A percentile compares a stretch with the other conserved stretches of the same genome.
phyloP scores from a whole-genome alignment of 2,329 filamentous ascomycete species.

The Trichoderma sp. region DNA sequence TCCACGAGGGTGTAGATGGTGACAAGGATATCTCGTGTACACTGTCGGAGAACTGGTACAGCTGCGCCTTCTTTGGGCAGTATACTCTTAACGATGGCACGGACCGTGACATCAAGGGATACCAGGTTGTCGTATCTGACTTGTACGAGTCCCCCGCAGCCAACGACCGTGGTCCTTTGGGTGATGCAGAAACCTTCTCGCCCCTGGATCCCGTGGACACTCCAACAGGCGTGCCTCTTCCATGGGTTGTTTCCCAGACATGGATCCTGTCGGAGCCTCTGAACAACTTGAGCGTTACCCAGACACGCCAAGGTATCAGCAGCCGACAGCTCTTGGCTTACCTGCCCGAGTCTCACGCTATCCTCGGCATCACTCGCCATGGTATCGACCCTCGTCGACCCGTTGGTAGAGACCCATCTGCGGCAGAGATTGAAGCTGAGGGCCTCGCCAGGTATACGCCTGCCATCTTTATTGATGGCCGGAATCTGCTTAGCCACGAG shows the following conservation, averaged over 20 bases:
- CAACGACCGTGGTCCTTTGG: slow-evolving; percentile 81
- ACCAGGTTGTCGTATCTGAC: slow-evolving; percentile 82
- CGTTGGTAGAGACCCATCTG: slow-evolving; percentile 76
- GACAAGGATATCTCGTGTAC: slow-evolving; percentile 71
- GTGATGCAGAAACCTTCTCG: slow-evolving; percentile 69
- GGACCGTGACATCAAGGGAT: slow-evolving; percentile 67
- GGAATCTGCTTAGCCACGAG: slow-evolving; percentile 75
- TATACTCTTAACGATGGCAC: slow-evolving; percentile 55
- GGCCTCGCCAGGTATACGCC: slow-evolving; percentile 75
- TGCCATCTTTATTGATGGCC: slow-evolving; percentile 77
- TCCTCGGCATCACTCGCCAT: slow-evolving; percentile 75
- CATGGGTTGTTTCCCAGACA: slow-evolving; percentile 74
- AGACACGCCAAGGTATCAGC: slow-evolving; percentile 89
- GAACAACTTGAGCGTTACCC: slow-evolving; percentile 74
- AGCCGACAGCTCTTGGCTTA: slow-evolving; percentile 78
- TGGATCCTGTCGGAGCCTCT: slow-evolving; percentile 81
- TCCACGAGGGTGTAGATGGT: slow-evolving; percentile 71
- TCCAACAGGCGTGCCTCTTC: slow-evolving; percentile 56
- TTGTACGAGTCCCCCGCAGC: slow-evolving; percentile 81
- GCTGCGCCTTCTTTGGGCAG: slow-evolving; percentile 72
- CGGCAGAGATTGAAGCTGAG: slow-evolving; percentile 73
- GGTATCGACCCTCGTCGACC: slow-evolving; percentile 84
- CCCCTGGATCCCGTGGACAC: slow-evolving; percentile 64
- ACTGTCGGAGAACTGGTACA: slow-evolving; percentile 93
- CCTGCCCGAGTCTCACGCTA: slow-evolving; percentile 67